Percentiles rank a stretch among this genome's conserved stretches.
These are phyloP conservation scores for Mortierella sp. DNA, from an alignment of 371 early-diverging fungal species.

Conservation along the genomic window DNA sequence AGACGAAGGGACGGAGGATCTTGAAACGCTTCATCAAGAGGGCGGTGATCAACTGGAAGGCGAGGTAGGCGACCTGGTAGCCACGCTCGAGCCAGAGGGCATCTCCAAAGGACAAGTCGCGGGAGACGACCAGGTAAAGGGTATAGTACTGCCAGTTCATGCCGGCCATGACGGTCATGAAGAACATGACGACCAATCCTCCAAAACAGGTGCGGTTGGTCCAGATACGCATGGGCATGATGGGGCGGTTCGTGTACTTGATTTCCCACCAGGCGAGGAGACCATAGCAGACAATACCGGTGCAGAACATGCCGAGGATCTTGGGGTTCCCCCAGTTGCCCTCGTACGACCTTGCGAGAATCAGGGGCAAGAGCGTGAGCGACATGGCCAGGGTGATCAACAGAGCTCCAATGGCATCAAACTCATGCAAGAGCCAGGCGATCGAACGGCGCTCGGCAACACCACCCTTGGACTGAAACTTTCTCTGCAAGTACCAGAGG, in stretches of 20 bases:
- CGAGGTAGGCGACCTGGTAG: constrained; percentile 58
- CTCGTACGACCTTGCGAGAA: constrained; percentile 58
- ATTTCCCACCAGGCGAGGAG: constrained; percentile 61
- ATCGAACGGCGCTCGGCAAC: constrained; percentile 19
- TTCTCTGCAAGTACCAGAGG: constrained; percentile 52
- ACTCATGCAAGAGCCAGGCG: constrained; percentile 56
- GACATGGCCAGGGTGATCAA: constrained; percentile 58
- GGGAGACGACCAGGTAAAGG: constrained; percentile 62
- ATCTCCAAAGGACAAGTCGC: constrained; percentile 35
- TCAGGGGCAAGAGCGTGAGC: constrained; percentile 60
- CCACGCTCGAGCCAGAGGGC: constrained; percentile 60
- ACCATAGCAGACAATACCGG: constrained; percentile 41
- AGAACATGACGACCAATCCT: constrained; percentile 59
- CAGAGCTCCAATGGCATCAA: constrained; percentile 61
- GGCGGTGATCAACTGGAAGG: constrained; percentile 54
- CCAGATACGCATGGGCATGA: constrained; percentile 65
- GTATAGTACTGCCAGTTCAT: constrained; percentile 62
- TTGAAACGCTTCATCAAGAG: constrained; percentile 59
- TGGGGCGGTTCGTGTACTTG: constrained; percentile 59
- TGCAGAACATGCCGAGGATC: constrained; percentile 50
- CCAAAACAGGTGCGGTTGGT: constrained; percentile 59
- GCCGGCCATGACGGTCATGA: constrained; percentile 59
- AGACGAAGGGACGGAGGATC: constrained; percentile 58
- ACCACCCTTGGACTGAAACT: constrained; percentile 32
- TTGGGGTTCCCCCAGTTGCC: constrained; percentile 59